phyloP scores from a whole-genome alignment of 1,284 basidiomycete genomes.

The Agroathelia rolfsii region DNA sequence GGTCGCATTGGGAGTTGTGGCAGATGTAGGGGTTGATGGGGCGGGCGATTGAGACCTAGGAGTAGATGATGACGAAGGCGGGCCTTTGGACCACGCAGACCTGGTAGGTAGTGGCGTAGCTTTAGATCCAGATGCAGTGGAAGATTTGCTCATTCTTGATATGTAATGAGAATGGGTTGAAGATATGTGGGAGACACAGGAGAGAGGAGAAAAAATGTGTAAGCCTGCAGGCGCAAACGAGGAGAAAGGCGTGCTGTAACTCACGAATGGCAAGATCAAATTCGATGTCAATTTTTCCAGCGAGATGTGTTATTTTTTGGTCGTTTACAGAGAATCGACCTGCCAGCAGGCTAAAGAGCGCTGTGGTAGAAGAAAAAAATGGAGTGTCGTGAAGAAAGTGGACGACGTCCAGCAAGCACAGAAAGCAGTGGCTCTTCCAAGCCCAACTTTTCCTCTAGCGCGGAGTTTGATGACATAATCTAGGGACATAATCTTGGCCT shows the following conservation, averaged over 20 bases:
- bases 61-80: conserved; percentile 51
- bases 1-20: conserved; percentile 39
- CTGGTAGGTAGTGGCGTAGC: conserved; percentile 58
- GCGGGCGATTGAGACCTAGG: conserved; percentile 71
- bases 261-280: conserved; percentile 40
- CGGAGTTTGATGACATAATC: too few relatives aligned
- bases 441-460: too few relatives aligned
- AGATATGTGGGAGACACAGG: conserved; percentile 6
- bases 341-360: conserved; percentile 77
- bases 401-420: too few relatives aligned
- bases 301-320: conserved; percentile 37
- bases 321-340: conserved; percentile 81
- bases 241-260: conserved; percentile 20
- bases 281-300: conserved; percentile 35
- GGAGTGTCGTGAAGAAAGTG: too few relatives aligned
- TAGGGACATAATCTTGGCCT: too few relatives aligned
- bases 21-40: conserved; percentile 33
- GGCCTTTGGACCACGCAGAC: conserved; percentile 80
- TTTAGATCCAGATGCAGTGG: conserved; percentile 61
- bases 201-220: conserved; percentile 9
- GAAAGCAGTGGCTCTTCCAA: too few relatives aligned
- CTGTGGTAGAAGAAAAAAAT: too few relatives aligned
- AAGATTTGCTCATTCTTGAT: conserved; percentile 78
- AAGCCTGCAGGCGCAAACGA: conserved; percentile 11
- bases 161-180: conserved; percentile 1